Evolutionary conservation across 1,284 basidiomycete species (phyloP), one percentile per base, ranked within the genome.

Genomic region (Ustilago bromivora): DNA sequence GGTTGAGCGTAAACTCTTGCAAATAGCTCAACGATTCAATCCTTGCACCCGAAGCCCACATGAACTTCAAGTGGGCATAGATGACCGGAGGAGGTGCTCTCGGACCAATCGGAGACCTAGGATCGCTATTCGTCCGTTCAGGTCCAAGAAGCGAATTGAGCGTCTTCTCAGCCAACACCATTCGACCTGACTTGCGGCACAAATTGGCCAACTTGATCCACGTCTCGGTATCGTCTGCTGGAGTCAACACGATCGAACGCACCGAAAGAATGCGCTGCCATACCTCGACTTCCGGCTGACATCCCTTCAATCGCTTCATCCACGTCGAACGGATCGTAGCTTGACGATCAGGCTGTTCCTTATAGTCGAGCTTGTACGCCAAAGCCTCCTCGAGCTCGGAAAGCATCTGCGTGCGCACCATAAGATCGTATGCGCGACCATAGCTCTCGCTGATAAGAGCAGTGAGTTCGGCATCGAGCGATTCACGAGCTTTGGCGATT

Each of bases 231-330:
- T 98, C 96, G 81, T 98, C 95, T 76, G 93, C 93, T 0, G 97
- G 97, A 53, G 92, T 94, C 36, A 98, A 89, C 28, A 99, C 96
- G 57, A 99, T 90, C 0, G 95, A 95, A 67, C 97, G 91, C 46
- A 99, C 95, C 88, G 98, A 96, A 17, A 99, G 88, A 56, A 99
- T 95, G 28, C 96, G 92, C 87, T 99, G 97, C 97, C 97, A 99
- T 4, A 98, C 95, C 87, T 99, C 97, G 19, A 99, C 97, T 80
- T 99, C 97, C 17, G 95, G 94, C 85, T 99, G 96, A 87, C 96
- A 98, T 2, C 96, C 97, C 88, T 95, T 93, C 49, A 99, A 87
- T 70, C 94, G 95, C 80, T 76, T 80, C 70, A 76, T 72, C 71
- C 67, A 79, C 13, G 83, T 85, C 10, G 79, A 66, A 3, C 84